Evolutionary conservation across 1,284 basidiomycete species (phyloP).

Genomic region (Marasmius tenuissimus): DNA sequence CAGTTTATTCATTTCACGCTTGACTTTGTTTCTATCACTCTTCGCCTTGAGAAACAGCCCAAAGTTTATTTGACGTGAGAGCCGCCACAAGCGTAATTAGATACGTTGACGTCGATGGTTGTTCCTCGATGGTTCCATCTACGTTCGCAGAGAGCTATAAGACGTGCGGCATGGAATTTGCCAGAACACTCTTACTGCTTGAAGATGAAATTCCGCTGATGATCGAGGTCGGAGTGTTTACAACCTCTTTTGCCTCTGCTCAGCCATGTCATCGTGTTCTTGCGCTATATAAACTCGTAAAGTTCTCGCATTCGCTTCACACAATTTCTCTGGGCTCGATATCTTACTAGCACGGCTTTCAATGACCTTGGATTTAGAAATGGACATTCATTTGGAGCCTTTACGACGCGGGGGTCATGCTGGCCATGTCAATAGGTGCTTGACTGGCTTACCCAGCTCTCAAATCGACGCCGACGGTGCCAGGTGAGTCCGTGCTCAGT

Average conservation of each 20-base stretch:
- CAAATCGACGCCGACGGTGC: slow-evolving; percentile 59
- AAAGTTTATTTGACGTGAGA: not conserved
- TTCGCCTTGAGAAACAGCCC: not conserved
- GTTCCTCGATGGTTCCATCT: slow-evolving; percentile 2
- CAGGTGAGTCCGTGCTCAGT: slow-evolving; percentile 36
- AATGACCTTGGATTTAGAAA: slow-evolving; percentile 3
- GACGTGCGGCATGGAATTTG: too few species aligned
- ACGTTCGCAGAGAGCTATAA: not conserved
- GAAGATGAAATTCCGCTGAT: slow-evolving; percentile 17
- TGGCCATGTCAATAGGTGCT: slow-evolving; percentile 54
- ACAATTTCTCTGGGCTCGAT: not conserved
- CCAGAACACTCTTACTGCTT: too few species aligned
- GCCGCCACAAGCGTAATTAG: not conserved
- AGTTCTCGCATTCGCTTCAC: not conserved
- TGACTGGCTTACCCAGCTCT: slow-evolving; percentile 53
- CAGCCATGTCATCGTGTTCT: slow-evolving; percentile 14
- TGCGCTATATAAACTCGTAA: slow-evolving; percentile 19
- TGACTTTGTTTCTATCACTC: slow-evolving; percentile 1
- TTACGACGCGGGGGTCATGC: slow-evolving; percentile 47
- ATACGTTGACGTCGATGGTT: not conserved
- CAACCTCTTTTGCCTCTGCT: slow-evolving; percentile 12
- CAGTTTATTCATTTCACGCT: slow-evolving; percentile 5
- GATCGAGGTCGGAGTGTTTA: slow-evolving; percentile 17
- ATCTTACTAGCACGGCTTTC: not conserved
- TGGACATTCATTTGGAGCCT: slow-evolving; percentile 26